Conservation (phyloP, 495 filamentous ascomycete species). For the Delitschia confertaspora region DNA sequence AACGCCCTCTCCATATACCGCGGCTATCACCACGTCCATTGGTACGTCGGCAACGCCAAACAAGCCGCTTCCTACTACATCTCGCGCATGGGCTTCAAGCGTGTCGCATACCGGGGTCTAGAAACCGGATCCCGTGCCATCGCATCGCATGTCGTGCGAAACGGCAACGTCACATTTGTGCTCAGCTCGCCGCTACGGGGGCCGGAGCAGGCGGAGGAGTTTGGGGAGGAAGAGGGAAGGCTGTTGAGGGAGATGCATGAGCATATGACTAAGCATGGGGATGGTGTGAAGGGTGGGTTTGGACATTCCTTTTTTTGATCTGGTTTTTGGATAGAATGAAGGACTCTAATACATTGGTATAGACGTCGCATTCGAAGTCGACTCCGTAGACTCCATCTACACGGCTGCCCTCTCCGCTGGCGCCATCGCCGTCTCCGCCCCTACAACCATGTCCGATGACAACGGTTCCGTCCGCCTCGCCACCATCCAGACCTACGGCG, state of each 20-base stretch:
- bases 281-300: slow-evolving; percentile 75
- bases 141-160: slow-evolving; percentile 73
- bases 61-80: slow-evolving; percentile 82
- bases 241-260: slow-evolving; percentile 59
- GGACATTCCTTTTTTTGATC: slow-evolving; percentile 1
- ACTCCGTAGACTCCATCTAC: slow-evolving; percentile 69
- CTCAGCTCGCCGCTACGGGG: slow-evolving; percentile 70
- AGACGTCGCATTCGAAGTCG: slow-evolving; percentile 77
- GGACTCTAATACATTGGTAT: not conserved
- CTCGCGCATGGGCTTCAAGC: slow-evolving; percentile 71
- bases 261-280: slow-evolving; percentile 74
- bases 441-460: slow-evolving; percentile 41
- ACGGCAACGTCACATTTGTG: slow-evolving; percentile 70
- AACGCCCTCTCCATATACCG: slow-evolving; percentile 48
- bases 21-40: slow-evolving; percentile 82
- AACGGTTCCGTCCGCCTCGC: slow-evolving; percentile 56
- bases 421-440: slow-evolving; percentile 54
- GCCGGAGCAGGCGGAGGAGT: slow-evolving; percentile 41
- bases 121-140: slow-evolving; percentile 71
- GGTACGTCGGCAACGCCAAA: slow-evolving; percentile 95
- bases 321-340: too few relatives aligned
- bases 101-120: slow-evolving; percentile 72
- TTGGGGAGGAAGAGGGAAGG: slow-evolving; percentile 44
- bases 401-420: slow-evolving; percentile 57
- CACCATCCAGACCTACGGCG: slow-evolving; percentile 76